Percentiles rank a stretch among this genome's conserved stretches.
Evolutionary conservation across 352 stramenopile species (phyloP).

Genomic region (Phytopythium vexans): DNA sequence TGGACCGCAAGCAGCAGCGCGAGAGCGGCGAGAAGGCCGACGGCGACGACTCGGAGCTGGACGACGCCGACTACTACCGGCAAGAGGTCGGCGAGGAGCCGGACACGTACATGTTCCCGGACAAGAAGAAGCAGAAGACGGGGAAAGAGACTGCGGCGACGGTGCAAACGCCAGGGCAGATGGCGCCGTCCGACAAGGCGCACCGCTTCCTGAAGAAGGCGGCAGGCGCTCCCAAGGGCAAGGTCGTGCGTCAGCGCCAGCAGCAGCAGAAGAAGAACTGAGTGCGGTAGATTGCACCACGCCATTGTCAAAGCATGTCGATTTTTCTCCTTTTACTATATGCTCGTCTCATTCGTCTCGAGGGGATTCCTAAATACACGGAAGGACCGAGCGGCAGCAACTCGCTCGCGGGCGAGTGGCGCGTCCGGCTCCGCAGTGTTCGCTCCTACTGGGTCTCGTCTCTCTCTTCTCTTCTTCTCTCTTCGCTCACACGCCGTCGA

Average conservation of each 20-base stretch:
- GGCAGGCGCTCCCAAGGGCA: constrained; percentile 42
- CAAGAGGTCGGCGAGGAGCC: constrained; percentile 81
- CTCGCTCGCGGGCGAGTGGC: not conserved
- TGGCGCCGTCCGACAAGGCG: constrained; percentile 66
- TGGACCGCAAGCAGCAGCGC: constrained; percentile 55
- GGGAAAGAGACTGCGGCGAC: constrained; percentile 13
- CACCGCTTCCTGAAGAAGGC: constrained; percentile 43
- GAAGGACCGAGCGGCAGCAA: not conserved
- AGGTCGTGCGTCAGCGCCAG: constrained; percentile 55
- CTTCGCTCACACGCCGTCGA: not conserved
- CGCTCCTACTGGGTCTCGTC: constrained; percentile 3
- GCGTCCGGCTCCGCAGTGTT: not conserved
- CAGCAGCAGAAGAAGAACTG: constrained; percentile 34
- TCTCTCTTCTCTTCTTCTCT: constrained; percentile 6
- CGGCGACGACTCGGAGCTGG: constrained; percentile 59
- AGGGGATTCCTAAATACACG: constrained; percentile 3
- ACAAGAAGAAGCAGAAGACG: constrained; percentile 55
- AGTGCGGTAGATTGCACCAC: not conserved
- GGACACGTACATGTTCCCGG: constrained; percentile 76
- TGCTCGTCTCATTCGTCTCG: no score
- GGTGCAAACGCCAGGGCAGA: constrained; percentile 50
- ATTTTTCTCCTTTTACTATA: no score
- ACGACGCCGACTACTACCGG: constrained; percentile 82
- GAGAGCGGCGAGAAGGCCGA: constrained; percentile 21
- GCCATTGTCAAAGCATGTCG: no score